Evolutionary conservation across 371 early-diverging fungal species (phyloP), one percentile per base, ranked within the genome.

Genomic region (Polyrhizophydium stewartii): DNA sequence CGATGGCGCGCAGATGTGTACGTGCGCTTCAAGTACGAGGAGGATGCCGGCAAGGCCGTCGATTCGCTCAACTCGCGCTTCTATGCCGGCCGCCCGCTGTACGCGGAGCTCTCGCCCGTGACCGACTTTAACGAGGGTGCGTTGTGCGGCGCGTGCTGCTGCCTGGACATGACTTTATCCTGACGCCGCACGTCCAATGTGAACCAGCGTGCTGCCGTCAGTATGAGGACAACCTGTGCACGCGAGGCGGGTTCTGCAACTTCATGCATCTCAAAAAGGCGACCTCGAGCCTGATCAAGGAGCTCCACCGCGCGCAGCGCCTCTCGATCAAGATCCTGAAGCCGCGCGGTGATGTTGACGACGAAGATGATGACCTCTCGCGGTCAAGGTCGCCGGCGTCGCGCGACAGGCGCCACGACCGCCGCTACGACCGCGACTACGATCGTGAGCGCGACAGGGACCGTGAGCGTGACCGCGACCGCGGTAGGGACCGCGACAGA

Each of bases 231-330:
- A 81, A 87, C 55, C 93, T 92, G 70, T 97, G 99, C 77, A 92
- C 88, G 63, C 91, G 97, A 37, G 97, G 96, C 30, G 97, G 97
- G 3, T 88, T 93, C 67, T 99, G 99, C 78, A 97, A 96, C 77
- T 99, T 98, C 76, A 97, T 99, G 97, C 99, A 99, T 78, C 76
- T 96, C 45, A 89, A 92, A 63, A 84, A 84, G 55, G 92, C 93
- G 6, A 80, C 89, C 24, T 81, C 90, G 52, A 66, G 77, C 45
- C 69, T 97, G 53, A 79, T 83, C 63, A 78, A 88, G 65, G 92
- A 92, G 37, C 76, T 97, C 35, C 84, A 81, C 64, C 92, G 87
- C 28, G 89, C 90, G 31, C 98, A 97, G 66, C 72, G 87, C 55
- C 59, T 79, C 46, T 68, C 66, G 16, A 59, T 78, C 28, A 63